These are phyloP conservation scores for Eimeria acervulina DNA, from an alignment of 169 alveolate genomes.

Conservation along the genomic window DNA sequence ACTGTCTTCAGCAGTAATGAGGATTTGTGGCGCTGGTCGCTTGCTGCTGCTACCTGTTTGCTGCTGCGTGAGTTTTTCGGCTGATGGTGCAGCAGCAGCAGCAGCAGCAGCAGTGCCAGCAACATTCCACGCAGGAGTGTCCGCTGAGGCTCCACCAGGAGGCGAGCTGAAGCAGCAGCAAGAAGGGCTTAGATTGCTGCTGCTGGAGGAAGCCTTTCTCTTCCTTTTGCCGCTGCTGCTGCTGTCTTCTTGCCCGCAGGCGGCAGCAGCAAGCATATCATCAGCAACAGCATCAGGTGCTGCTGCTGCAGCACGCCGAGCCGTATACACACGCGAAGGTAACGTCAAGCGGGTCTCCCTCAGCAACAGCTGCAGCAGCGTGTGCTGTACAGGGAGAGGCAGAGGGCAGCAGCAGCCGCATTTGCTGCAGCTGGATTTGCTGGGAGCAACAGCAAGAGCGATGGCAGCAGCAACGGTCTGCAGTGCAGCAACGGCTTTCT, in stretches of 20 bases:
- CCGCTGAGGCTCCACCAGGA: background rate
- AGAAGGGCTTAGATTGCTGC: background rate
- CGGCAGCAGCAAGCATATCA: background rate
- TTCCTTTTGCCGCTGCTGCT: slow-evolving; percentile 30
- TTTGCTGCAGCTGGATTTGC: slow-evolving; percentile 8
- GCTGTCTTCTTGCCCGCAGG: background rate
- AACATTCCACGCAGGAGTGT: background rate
- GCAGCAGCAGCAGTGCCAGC: background rate
- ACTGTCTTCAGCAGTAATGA: slow-evolving; percentile 50
- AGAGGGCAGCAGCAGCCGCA: slow-evolving; percentile 65
- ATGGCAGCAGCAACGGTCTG: slow-evolving; percentile 32
- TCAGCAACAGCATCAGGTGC: slow-evolving; percentile 13
- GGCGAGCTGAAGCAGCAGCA: background rate
- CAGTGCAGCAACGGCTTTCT: slow-evolving; percentile 38
- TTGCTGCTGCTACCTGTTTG: slow-evolving; percentile 43
- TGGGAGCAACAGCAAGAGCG: slow-evolving; percentile 46
- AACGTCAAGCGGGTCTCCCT: background rate
- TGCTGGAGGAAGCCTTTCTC: background rate
- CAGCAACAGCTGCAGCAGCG: slow-evolving; percentile 46
- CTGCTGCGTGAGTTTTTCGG: background rate
- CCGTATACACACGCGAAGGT: slow-evolving; percentile 27
- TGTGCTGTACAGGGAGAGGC: slow-evolving; percentile 49
- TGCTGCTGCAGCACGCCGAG: slow-evolving; percentile 57
- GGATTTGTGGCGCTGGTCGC: slow-evolving; percentile 5
- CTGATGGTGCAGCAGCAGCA: background rate